phyloP scores from a whole-genome alignment of 805 yeast genomes.

The Myxozyma geophila region DNA sequence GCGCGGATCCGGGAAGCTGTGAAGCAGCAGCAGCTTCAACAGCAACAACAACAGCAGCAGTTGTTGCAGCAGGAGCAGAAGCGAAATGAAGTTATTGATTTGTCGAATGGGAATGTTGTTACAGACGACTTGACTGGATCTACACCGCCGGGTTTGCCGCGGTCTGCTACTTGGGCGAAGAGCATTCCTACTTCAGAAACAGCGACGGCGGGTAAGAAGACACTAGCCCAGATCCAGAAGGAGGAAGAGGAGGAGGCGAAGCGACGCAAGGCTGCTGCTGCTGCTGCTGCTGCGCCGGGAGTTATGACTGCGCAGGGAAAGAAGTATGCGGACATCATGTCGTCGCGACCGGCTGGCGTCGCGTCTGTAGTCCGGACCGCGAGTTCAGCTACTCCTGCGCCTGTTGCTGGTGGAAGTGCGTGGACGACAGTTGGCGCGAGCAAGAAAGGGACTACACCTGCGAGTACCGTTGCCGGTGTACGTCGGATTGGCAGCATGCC shows the following conservation, averaged over 20 bases:
- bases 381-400: slow-evolving; percentile 9
- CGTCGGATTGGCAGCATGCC: slow-evolving; percentile 4
- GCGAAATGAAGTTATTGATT: slow-evolving; percentile 4
- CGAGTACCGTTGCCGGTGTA: slow-evolving; percentile 7
- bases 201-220: slow-evolving; percentile 40
- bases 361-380: slow-evolving; percentile 19
- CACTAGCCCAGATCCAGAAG: slow-evolving; percentile 47
- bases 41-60: slow-evolving; percentile 3
- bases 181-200: slow-evolving; percentile 33
- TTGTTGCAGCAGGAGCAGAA: background rate
- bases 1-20: slow-evolving; percentile 32
- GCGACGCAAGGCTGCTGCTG: slow-evolving; percentile 24
- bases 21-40: slow-evolving; percentile 29
- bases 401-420: slow-evolving; percentile 25
- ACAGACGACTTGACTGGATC: slow-evolving; percentile 20
- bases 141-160: slow-evolving; percentile 38
- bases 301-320: slow-evolving; percentile 25
- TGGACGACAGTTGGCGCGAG: slow-evolving; percentile 60
- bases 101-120: slow-evolving; percentile 16
- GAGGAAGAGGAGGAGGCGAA: slow-evolving; percentile 46
- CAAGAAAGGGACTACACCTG: slow-evolving; percentile 63
- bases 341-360: slow-evolving; percentile 9
- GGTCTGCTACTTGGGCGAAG: slow-evolving; percentile 40
- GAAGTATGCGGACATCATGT: slow-evolving; percentile 28
- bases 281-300: slow-evolving; percentile 22